Base-by-base conservation (phyloP, 768 basidiomycete species). In the Boletus rubropictus region DNA sequence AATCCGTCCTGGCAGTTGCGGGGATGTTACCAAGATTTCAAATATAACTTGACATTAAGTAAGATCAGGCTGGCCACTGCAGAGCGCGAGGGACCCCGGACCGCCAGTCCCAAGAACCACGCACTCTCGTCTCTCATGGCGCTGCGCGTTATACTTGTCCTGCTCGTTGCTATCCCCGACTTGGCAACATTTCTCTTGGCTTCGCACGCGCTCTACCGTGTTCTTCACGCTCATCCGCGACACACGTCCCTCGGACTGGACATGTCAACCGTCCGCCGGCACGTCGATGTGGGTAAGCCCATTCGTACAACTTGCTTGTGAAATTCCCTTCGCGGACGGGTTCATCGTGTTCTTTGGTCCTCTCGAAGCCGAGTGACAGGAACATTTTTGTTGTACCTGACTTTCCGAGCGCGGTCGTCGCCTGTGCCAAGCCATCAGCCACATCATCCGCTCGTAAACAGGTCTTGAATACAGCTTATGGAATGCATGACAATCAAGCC, bases 261-360 rank as follows among this genome's bases (percentile, higher is more conserved):
- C 56, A 18, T 44, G 48, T 44, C 51, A 50, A 41, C 51, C 49
- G 7, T n/a, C n/a, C 34, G 24, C 24, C 34, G 33, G 37, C 41
- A 36, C 39, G 44, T 59, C 27, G n/a, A 50, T 32, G 41, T 50
- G 28, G 46, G 12, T 10, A 11, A 36, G 12, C 31, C 35, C 39
- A 12, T 31, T 43, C 36, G 34, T 36, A 9, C 51, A 22, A 7
- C n/a, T 34, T 12, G 41, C 25, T 29, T 24, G 44, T 50, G 54
- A 47, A 39, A 42, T 42, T 44, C 59, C 50, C 46, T 60, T 58
- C 55, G 58, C 58, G 58, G 51, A 58, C 53, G 56, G 59, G n/a
- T 44, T 54, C 50, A 55, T 58, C 46, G 31, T 8, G 32, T 50
- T 50, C 58, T 44, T 44, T 38, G 5, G 31, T 21, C 44, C 46